Evolutionary conservation across 2,329 filamentous ascomycete genomes (phyloP).

Genomic region (Exophiala phaeomuriformis): DNA sequence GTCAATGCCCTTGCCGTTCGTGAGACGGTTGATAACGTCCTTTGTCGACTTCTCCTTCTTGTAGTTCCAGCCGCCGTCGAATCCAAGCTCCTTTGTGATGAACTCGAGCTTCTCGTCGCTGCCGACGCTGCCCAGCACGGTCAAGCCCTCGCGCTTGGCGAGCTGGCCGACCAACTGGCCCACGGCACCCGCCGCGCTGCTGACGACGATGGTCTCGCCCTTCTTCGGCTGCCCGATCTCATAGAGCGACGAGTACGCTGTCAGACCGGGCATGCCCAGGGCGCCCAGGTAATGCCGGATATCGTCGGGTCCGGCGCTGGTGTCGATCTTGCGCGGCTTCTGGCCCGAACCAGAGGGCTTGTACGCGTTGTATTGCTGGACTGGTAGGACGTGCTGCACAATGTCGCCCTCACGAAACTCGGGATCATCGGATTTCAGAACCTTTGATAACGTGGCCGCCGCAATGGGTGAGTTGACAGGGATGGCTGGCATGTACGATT

Average conservation of each 20-base stretch:
- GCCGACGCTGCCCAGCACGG: slow-evolving; percentile 72
- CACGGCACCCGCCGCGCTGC: slow-evolving; percentile 71
- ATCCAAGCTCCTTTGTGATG: slow-evolving; percentile 61
- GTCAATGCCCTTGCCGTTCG: slow-evolving; percentile 65
- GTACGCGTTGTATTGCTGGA: slow-evolving; percentile 56
- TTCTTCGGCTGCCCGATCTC: slow-evolving; percentile 68
- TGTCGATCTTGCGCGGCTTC: slow-evolving; percentile 13
- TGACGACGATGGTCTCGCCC: slow-evolving; percentile 76
- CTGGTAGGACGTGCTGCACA: slow-evolving; percentile 47
- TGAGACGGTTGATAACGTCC: slow-evolving; percentile 62
- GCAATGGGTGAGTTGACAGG: slow-evolving; percentile 55
- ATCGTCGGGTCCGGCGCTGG: slow-evolving; percentile 26
- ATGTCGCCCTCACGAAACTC: slow-evolving; percentile 63
- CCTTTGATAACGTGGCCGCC: slow-evolving; percentile 58
- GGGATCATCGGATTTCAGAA: slow-evolving; percentile 60
- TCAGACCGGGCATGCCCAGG: slow-evolving; percentile 71
- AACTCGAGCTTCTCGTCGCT: slow-evolving; percentile 72
- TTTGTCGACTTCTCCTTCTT: slow-evolving; percentile 63
- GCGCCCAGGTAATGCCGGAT: slow-evolving; percentile 61
- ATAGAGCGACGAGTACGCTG: slow-evolving; percentile 67
- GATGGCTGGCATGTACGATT: slow-evolving; percentile 63
- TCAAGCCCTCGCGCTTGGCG: slow-evolving; percentile 71
- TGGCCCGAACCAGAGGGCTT: background rate
- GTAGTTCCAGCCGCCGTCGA: slow-evolving; percentile 77
- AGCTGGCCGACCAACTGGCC: slow-evolving; percentile 77